Conservation (phyloP, 345 rosid species). For the Lumnitzera littorea region DNA sequence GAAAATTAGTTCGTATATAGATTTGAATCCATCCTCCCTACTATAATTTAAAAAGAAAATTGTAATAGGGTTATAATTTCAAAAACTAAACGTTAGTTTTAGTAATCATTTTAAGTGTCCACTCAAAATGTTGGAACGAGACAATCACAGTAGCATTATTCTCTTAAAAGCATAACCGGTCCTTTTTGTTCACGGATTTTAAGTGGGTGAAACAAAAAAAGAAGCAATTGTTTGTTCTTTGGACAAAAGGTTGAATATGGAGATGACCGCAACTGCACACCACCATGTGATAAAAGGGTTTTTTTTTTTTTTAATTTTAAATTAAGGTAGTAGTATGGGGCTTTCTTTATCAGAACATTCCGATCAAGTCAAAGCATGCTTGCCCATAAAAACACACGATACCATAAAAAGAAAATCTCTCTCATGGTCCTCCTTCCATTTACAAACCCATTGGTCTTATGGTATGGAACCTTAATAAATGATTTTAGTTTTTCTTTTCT, state of each 20-base stretch:
- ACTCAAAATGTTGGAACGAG: too few species aligned
- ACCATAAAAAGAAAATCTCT: background rate
- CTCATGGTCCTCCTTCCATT: background rate
- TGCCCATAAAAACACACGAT: conserved; percentile 5
- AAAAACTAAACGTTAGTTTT: too few species aligned
- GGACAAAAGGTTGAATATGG: background rate
- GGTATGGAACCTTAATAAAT: background rate
- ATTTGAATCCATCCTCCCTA: too few species aligned
- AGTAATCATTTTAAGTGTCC: too few species aligned
- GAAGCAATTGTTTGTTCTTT: too few species aligned
- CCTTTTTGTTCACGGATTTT: too few species aligned
- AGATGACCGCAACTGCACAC: background rate
- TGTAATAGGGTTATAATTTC: too few species aligned
- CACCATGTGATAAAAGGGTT: background rate
- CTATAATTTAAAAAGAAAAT: too few species aligned
- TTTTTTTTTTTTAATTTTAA: background rate
- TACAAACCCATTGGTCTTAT: background rate
- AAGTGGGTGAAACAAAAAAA: too few species aligned
- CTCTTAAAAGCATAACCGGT: too few species aligned
- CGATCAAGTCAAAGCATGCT: conserved; percentile 13
- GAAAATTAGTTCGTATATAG: too few species aligned
- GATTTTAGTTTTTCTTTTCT: background rate
- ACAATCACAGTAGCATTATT: too few species aligned
- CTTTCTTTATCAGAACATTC: conserved; percentile 18
- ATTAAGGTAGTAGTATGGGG: background rate